Percentiles rank a stretch among this genome's conserved stretches.
Evolutionary conservation across 805 yeast genomes (phyloP).

Genomic region (Saccharomycopsis olivae): DNA sequence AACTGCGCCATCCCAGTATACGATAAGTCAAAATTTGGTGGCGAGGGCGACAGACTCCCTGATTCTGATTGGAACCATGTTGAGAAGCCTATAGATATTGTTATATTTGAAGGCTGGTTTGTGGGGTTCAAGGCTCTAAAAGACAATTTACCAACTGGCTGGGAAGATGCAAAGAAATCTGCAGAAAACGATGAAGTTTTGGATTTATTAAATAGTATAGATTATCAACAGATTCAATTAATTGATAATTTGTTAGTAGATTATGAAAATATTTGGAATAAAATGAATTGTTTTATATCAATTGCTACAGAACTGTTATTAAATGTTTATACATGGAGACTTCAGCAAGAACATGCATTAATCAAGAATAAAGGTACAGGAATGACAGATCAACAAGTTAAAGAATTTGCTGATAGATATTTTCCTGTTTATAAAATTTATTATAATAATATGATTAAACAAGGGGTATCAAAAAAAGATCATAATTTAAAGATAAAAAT

Average conservation of each 20-base stretch:
- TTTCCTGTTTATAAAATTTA: constrained; percentile 79
- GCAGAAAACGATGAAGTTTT: constrained; percentile 18
- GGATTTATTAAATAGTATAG: constrained; percentile 23
- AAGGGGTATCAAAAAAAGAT: constrained; percentile 21
- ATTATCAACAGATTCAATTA: constrained; percentile 22
- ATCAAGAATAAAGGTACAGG: constrained; percentile 50
- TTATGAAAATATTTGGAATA: constrained; percentile 47
- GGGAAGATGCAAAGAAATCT: constrained; percentile 11
- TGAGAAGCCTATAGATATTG: constrained; percentile 41
- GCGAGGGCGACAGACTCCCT: constrained; percentile 68
- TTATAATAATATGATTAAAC: constrained; percentile 31
- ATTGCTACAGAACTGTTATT: constrained; percentile 48
- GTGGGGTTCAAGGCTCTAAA: constrained; percentile 52
- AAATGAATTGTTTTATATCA: constrained; percentile 50
- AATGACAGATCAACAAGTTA: constrained; percentile 69
- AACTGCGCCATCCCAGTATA: constrained; percentile 46
- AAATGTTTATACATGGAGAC: constrained; percentile 71
- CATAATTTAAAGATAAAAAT: constrained; percentile 15
- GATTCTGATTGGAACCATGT: constrained; percentile 30
- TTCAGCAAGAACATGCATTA: constrained; percentile 57
- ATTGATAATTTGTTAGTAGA: constrained; percentile 42
- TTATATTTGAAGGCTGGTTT: constrained; percentile 93
- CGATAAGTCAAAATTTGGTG: constrained; percentile 62
- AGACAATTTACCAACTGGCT: constrained; percentile 21
- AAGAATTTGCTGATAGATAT: constrained; percentile 64